These are phyloP conservation scores for Aspergillus ellipticus DNA, from an alignment of 495 filamentous ascomycete genomes.

Conservation along the genomic window DNA sequence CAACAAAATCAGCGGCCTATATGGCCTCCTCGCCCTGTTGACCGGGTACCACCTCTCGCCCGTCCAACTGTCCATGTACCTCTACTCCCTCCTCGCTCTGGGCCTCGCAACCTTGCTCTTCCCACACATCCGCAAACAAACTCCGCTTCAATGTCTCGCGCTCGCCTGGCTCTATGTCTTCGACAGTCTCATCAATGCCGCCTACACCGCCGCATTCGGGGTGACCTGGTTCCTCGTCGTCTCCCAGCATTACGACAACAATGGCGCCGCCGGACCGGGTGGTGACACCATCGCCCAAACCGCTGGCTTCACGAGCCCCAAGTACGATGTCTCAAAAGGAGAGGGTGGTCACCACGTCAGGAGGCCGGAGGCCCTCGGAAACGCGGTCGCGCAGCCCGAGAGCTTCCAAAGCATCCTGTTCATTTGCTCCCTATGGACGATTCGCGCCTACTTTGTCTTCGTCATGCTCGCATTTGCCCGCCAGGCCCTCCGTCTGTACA, in stretches of 20 bases:
- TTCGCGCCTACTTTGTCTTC: conserved; percentile 74
- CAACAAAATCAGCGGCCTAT: conserved; percentile 85
- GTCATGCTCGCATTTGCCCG: conserved; percentile 78
- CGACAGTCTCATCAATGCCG: conserved; percentile 72
- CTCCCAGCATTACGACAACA: conserved; percentile 50
- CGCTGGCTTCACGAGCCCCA: conserved; percentile 65
- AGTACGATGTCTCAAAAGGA: conserved; percentile 52
- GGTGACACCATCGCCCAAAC: conserved; percentile 56
- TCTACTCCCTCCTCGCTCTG: conserved; percentile 72
- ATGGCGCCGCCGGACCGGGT: conserved; percentile 37
- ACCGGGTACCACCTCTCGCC: conserved; percentile 67
- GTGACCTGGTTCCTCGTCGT: conserved; percentile 77
- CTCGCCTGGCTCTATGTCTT: conserved; percentile 76
- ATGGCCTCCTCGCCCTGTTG: conserved; percentile 79
- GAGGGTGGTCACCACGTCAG: conserved; percentile 29
- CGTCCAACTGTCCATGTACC: conserved; percentile 74
- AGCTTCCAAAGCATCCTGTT: conserved; percentile 71
- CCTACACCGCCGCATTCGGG: conserved; percentile 75
- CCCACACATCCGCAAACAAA: conserved; percentile 66
- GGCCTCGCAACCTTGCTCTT: conserved; percentile 57
- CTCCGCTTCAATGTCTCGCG: conserved; percentile 62
- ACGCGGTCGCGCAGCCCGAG: conserved; percentile 60
- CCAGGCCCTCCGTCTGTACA: conserved; percentile 57
- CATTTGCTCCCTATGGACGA: conserved; percentile 63
- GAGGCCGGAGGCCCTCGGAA: conserved; percentile 36